phyloP scores from a whole-genome alignment of 305 asterid species.

The Coffea humblotiana region DNA sequence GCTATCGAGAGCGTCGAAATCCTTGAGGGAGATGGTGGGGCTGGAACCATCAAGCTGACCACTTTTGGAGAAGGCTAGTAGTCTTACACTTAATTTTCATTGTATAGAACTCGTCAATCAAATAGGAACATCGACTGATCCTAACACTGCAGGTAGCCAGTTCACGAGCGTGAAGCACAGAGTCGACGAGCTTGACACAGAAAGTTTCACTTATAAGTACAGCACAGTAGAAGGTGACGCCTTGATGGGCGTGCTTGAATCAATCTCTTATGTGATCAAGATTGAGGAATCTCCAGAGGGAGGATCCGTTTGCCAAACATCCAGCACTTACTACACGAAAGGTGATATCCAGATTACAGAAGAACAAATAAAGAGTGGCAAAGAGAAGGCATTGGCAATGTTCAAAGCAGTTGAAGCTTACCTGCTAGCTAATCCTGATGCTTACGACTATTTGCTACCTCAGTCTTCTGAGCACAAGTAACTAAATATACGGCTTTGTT shows the following conservation, averaged over 20 bases:
- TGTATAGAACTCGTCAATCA: background rate
- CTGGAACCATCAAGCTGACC: slow-evolving; percentile 29
- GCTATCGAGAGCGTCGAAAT: slow-evolving; percentile 27
- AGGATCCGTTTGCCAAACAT: slow-evolving; percentile 46
- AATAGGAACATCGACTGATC: background rate
- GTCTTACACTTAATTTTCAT: no score
- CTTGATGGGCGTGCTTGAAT: slow-evolving; percentile 28
- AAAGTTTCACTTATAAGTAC: slow-evolving; percentile 36
- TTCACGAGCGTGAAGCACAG: slow-evolving; percentile 41
- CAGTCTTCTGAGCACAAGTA: background rate
- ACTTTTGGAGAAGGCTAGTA: slow-evolving; percentile 31
- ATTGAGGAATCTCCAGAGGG: slow-evolving; percentile 37
- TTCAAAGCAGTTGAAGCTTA: slow-evolving; percentile 31
- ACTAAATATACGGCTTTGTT: background rate
- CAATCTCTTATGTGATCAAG: slow-evolving; percentile 35
- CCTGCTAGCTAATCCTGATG: slow-evolving; percentile 23
- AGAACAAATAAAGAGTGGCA: slow-evolving; percentile 47
- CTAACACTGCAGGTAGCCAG: slow-evolving; percentile 29
- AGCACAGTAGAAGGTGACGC: slow-evolving; percentile 47
- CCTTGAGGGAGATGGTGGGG: slow-evolving; percentile 38
- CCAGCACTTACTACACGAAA: slow-evolving; percentile 44
- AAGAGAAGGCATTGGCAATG: slow-evolving; percentile 30
- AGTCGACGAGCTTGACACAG: slow-evolving; percentile 43
- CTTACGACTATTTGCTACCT: background rate
- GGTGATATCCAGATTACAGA: slow-evolving; percentile 31